Base-by-base conservation (phyloP, 768 basidiomycete species). In the Mycena belliarum region DNA sequence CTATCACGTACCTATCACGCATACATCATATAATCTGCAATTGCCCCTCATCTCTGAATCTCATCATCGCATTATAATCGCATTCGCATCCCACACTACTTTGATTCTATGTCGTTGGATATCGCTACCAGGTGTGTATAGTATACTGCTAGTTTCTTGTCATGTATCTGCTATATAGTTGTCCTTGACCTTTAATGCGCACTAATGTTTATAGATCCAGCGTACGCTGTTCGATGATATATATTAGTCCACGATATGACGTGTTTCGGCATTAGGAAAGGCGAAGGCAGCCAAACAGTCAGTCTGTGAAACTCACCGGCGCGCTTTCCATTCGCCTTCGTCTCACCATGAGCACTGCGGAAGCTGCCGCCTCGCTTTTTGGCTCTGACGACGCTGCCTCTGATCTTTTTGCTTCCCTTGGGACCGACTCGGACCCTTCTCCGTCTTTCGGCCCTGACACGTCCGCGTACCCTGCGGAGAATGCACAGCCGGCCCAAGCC, bases 281-380 rank as follows among this genome's bases (percentile, higher is more conserved):
- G 20, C 3, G 28, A n/a, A 35, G 25, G 11, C 40, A 10, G 40
- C 21, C 54, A 46, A 40, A 46, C 53, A 41, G 15, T 42, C n/a
- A n/a, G n/a, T n/a, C n/a, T n/a, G n/a, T n/a, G n/a, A n/a, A n/a
- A 11, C 41, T 23, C 20, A 16, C 37, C 47, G 55, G 53, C 56
- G 52, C 59, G 61, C 56, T 66, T 63, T 4, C 12, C 51, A 41
- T 53, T 63, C 37, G 37, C 20, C 58, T 35, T 45, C 26, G 9
- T 33, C 44, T 47, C 56, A 65, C 66, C 66, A 88, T 88, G 87
- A 81, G 76, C 69, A 76, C 79, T 63, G 83, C 87, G 55, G 89
- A 91, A 76, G 85, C 58, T 63, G 91, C 91, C 33, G 87, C 90
- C 49, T 86, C 88, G 55, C 86, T 93, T 44, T 93, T 93, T 77